These are phyloP conservation scores for Eutypa lata DNA, from an alignment of 2,329 filamentous ascomycete genomes.

Conservation along the genomic window DNA sequence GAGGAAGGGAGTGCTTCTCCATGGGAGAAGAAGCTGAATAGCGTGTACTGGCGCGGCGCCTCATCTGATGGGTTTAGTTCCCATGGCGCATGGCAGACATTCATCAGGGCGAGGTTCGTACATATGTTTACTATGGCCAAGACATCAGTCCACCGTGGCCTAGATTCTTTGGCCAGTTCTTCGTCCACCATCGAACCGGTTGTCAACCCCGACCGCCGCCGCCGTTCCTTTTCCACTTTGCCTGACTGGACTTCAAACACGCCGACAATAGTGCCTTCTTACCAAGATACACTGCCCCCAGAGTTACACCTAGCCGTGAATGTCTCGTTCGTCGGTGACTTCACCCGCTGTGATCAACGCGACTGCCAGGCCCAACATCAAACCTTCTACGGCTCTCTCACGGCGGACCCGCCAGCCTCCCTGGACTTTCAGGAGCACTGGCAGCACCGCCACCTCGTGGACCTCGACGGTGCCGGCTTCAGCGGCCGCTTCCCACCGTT, in stretches of 20 bases:
- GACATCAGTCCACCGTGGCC: slow-evolving; percentile 3
- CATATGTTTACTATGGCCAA: slow-evolving; percentile 42
- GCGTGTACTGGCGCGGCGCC: slow-evolving; percentile 53
- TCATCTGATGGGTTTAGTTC: slow-evolving; percentile 48
- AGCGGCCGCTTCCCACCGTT: slow-evolving; percentile 49
- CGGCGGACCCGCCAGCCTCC: slow-evolving; percentile 14
- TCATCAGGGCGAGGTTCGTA: slow-evolving; percentile 59
- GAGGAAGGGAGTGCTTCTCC: slow-evolving; percentile 36
- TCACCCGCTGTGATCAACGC: slow-evolving; percentile 27
- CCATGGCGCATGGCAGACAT: slow-evolving; percentile 52
- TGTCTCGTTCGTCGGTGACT: slow-evolving; percentile 38
- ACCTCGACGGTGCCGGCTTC: slow-evolving; percentile 56
- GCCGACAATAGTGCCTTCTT: background rate
- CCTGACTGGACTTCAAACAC: background rate
- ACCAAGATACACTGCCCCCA: background rate
- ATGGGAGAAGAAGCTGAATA: slow-evolving; percentile 47
- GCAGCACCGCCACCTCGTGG: slow-evolving; percentile 52
- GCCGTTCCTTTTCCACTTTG: background rate
- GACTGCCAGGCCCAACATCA: slow-evolving; percentile 30
- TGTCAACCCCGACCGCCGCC: background rate
- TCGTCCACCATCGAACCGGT: slow-evolving; percentile 5
- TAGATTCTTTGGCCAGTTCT: slow-evolving; percentile 8
- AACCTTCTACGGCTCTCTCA: slow-evolving; percentile 28
- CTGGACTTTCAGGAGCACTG: slow-evolving; percentile 34
- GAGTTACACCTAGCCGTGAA: slow-evolving; percentile 18